Evolutionary conservation across 176 grass and related monocot genomes (phyloP), one percentile per base, ranked within the genome.

Genomic region (Carex scoparia): DNA sequence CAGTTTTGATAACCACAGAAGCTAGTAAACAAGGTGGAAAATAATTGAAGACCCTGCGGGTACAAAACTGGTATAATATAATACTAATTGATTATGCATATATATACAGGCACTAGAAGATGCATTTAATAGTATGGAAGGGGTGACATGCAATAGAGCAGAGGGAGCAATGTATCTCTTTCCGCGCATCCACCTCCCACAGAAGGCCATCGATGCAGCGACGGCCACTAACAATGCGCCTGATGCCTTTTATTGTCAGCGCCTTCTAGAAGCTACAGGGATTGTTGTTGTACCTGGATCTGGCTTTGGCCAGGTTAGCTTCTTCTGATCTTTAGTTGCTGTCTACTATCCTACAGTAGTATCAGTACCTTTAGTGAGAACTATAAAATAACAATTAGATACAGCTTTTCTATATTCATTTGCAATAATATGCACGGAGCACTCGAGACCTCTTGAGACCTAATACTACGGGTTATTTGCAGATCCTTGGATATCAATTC

Each of bases 81-180:
- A 44, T 86, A 23, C 16, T 31, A 19, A 53, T 7, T 9, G 10
- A 61, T 42, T 85, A 49, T 79, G 58, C 49, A 74, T 81, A 55
- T 88, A 51, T 56, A 38, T 63, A 69, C 84, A 99, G 96, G 93
- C 96, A 80, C 80, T 99, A 85, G 96, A 99, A 88, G 96, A 99
- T 81, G 91, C 96, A 81, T 99, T 99, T 86, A 95, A 95, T 49
- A 88, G 86, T 66, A 92, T 95, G 81, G 93, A 99, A 89, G 93
- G 93, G 42, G 91, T 99, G 59, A 92, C 91, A 18, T 99, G 96
- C 90, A 99, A 99, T 79, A 95, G 95, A 84, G 91, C 96, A 9
- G 96, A 99, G 81, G 93, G 96, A 27, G 96, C 96, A 67, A 99
- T 95, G 96, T 99, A 99, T 88, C 86, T 99, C 80, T 99, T 99